Conservation (phyloP, 2,329 filamentous ascomycete species). For the Fusarium tuaranense region DNA sequence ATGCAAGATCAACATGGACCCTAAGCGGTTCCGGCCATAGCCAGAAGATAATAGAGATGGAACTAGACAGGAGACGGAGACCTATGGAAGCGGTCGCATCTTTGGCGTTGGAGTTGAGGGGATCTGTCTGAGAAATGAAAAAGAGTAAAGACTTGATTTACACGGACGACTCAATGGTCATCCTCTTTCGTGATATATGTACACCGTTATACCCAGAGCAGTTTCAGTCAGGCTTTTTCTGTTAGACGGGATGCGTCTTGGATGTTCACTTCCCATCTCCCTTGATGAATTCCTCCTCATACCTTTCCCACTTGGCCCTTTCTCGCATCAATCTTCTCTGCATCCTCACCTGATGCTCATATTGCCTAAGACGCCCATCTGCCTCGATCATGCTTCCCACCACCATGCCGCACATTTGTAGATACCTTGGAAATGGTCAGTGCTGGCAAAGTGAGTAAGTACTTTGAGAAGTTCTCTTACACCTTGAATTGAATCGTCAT, state of each 20-base stretch:
- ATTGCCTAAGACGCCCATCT: slow-evolving; percentile 74
- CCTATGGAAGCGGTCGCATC: slow-evolving; percentile 18
- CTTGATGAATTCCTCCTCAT: slow-evolving; percentile 70
- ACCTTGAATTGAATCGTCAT: slow-evolving; percentile 83
- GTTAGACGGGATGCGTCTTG: neutral
- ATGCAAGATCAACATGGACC: slow-evolving; percentile 97
- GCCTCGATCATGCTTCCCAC: slow-evolving; percentile 82
- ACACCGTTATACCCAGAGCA: slow-evolving; percentile 27
- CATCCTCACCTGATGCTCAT: slow-evolving; percentile 74
- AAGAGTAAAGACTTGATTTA: slow-evolving; percentile 37
- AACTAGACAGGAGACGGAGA: neutral
- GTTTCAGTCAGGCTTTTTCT: slow-evolving; percentile 13
- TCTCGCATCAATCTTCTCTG: slow-evolving; percentile 73
- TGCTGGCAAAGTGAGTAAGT: neutral
- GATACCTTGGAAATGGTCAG: slow-evolving; percentile 65
- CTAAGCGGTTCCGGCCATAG: slow-evolving; percentile 74
- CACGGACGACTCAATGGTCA: slow-evolving; percentile 32
- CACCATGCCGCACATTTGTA: slow-evolving; percentile 91
- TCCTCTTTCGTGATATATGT: slow-evolving; percentile 31
- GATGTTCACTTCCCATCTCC: slow-evolving; percentile 51
- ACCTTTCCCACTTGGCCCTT: slow-evolving; percentile 75
- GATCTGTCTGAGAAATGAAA: slow-evolving; percentile 33
- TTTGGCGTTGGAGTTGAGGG: slow-evolving; percentile 35
- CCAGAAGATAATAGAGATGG: slow-evolving; percentile 34
- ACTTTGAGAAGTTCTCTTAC: slow-evolving; percentile 58